Base-by-base conservation (phyloP, 2,329 filamentous ascomycete species). In the Colletotrichum sp. region DNA sequence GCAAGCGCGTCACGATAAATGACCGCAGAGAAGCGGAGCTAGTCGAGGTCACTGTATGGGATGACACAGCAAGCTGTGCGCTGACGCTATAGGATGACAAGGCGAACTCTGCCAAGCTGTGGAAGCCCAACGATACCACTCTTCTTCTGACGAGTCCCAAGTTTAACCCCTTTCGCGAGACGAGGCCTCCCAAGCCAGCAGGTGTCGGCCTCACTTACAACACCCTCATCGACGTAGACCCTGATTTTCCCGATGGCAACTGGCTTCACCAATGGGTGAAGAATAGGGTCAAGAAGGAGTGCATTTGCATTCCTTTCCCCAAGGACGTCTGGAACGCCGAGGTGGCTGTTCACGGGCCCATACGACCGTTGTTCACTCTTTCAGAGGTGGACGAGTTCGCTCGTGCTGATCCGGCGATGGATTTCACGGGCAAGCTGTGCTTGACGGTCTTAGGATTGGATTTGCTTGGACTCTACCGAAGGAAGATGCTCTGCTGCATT, bases 11-110 rank as follows among this genome's bases (percentile, higher is more conserved):
- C 34, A 83, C 85, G 1, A 39, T 39, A 8, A 30, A 62, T 8
- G 34, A 52, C 24, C 24, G 49, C 18, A 71, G 57, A 28, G 67
- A 70, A 28, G 26, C 36, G 5, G 85, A 89, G 34, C 83, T 90
- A 15, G 80, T 89, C 30, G 89, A 89, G 62, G 82, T 93, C 6
- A 83, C 85, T 6, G 82, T 93, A 12, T 91, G 91, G 78, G 92
- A 93, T 80, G 87, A 92, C 78, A 92, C 90, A 1, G 87, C 86
- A 2, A 87, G 88, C 75, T 88, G 87, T 6, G 83, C 85, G 3
- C 82, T 93, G n/a, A 90, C 87, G 18, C 82, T 92, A 6, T 93
- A 90, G 88, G 87, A 87, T 44, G 85, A 87, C n/a, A 83, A 89
- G 62, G 85, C 88, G 67, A 79, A 82, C 36, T 89, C 87, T 0